A percentile compares a stretch with the other conserved stretches of the same genome.
Conservation (phyloP, 2,329 filamentous ascomycete genomes). For the Triangularia setosa region DNA sequence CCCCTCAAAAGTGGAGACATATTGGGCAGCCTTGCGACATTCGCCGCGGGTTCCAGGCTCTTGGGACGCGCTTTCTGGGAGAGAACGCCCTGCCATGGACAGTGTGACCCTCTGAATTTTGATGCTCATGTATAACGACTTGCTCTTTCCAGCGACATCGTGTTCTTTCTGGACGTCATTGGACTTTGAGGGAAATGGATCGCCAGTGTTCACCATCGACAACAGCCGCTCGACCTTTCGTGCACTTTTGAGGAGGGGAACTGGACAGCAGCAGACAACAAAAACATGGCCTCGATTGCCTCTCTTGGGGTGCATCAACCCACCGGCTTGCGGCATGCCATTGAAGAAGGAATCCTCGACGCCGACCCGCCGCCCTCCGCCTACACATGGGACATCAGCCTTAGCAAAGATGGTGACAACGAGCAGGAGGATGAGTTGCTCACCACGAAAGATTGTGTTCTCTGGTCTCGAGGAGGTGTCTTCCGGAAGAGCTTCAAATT, state of each 20-base stretch:
- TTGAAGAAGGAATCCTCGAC: constrained; percentile 74
- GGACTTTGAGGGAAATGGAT: constrained; percentile 12
- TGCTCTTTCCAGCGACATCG: neutral
- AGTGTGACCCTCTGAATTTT: neutral
- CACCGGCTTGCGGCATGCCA: constrained; percentile 74
- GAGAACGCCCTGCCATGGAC: neutral
- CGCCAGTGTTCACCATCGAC: neutral
- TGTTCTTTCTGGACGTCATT: neutral
- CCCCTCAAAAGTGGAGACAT: constrained; percentile 12
- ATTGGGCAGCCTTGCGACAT: constrained; percentile 12
- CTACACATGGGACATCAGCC: constrained; percentile 71
- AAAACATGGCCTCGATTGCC: constrained; percentile 77
- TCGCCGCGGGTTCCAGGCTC: neutral
- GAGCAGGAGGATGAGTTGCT: constrained; percentile 74
- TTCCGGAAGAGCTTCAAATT: constrained; percentile 85
- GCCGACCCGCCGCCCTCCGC: constrained; percentile 59
- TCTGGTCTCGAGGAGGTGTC: constrained; percentile 85
- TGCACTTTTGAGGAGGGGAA: neutral
- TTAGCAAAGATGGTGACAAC: constrained; percentile 37
- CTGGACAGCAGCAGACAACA: neutral
- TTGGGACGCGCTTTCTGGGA: constrained; percentile 6
- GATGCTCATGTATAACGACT: neutral
- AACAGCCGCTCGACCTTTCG: constrained; percentile 2
- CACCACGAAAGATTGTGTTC: constrained; percentile 68
- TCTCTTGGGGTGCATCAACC: constrained; percentile 91